Base-by-base conservation (phyloP, 192 early-diverging fungal genomes). In the Rhizophagus prolifer region DNA sequence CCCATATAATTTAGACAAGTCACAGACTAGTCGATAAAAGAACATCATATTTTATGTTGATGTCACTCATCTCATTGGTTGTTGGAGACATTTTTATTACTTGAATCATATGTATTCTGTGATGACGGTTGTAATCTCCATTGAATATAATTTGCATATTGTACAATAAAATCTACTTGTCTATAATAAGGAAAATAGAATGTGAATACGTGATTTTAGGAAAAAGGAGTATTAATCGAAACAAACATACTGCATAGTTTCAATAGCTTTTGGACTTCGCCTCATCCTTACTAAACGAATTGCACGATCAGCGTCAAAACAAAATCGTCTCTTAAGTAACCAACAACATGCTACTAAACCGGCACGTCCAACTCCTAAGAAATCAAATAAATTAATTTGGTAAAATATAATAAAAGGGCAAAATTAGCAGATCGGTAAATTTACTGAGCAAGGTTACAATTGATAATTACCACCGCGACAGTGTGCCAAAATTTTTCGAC, bases 291-390 rank as follows among this genome's bases (percentile, higher is more conserved):
- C 84, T 72, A 82, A 82, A 26, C 77, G 81, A n/a, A 94, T 86
- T 34, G 89, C 89, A 7, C 83, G 82, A 38, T 84, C 80, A 28
- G 88, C 84, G 19, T 79, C 74, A 23, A 50, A 68, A 69, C 88
- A 89, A 41, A 86, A 89, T 14, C 80, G 77, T 34, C 84, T 84
- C 28, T 89, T 76, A 13, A 94, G 68, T 47, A 94, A 75, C 83
- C 88, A 91, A 64, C 93, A 94, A 75, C 91, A 92, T 0, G 92
- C 93, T 58, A 94, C 84, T n/a, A 94, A 72, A 3, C 90, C 93
- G 13, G 93, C 93, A 47, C 93, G 81, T 25, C 93, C 93, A 30
- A 94, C 87, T 34, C 92, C 92, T 88, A 73, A 70, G 21, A 61
- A 23, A 58, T n/a, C 4, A 73, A 34, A 75, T 34, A 67, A 70